Evolutionary conservation across 2,329 filamentous ascomycete genomes (phyloP), one percentile per base, ranked within the genome.

Genomic region (Xylariomycetidae sp.): DNA sequence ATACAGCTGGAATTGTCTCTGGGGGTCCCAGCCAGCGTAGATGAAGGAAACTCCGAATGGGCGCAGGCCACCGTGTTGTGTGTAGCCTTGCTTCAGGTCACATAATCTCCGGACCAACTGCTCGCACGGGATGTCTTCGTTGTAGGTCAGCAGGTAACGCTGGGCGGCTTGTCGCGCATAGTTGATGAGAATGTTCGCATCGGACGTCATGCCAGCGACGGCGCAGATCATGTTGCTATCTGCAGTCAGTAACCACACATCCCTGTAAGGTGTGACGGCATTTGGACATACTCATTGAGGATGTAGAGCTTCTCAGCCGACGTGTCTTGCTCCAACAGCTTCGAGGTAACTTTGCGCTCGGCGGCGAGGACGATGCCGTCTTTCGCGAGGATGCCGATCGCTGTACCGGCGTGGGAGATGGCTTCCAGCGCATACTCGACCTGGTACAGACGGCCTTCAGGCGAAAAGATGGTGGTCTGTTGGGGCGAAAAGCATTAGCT

Each of bases 131-230:
- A 98, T 98, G 60, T 98, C 92, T 82, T 95, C 89, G 72, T 96
- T 95, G 76, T 98, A 98, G 54, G 90, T 98, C 49, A 95, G 79
- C 61, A 98, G 90, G 68, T 98, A 96, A 58, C 84, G 80, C 70
- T 98, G 92, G 53, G 92, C 92, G 54, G 86, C 85, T 76, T 95
- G 87, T 53, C 92, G 88, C 60, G 92, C 93, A 67, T 93, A 95
- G 74, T 98, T 98, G 79, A 98, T 98, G 61, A 98, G 87, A 64
- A 98, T 98, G 72, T 98, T 98, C 63, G 92, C 92, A 60, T 98
- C 92, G 57, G 92, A 92, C 28, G 89, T 98, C 90, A 98, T 96
- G 59, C 92, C 92, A 53, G 92, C 92, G 40, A 98, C 92, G 42
- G 92, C 92, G 65, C 89, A 95, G 66, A 98, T 96, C 93, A 98